Conservation (phyloP, 129 eudicot species). For the Flaveria sonorensis region DNA sequence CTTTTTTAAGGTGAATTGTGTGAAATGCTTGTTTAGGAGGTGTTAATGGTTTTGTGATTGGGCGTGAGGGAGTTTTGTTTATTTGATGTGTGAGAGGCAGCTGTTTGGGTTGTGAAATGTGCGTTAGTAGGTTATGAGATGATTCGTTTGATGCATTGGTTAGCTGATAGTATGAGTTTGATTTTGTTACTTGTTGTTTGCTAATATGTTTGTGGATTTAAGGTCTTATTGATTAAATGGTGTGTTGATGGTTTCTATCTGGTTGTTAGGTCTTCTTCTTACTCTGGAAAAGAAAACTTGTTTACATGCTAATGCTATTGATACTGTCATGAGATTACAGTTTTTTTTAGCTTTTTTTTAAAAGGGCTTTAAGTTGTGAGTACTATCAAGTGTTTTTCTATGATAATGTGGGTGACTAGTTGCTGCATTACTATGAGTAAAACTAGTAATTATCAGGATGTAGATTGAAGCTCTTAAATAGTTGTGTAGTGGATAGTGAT, state of each 20-base stretch:
- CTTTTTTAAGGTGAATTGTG: slow-evolving; percentile 60
- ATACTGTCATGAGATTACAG: neutral
- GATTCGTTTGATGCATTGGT: slow-evolving; percentile 1
- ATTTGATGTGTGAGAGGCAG: slow-evolving; percentile 13
- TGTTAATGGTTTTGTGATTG: slow-evolving; percentile 17
- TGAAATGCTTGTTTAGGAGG: neutral
- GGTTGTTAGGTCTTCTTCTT: neutral
- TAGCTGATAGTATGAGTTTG: neutral
- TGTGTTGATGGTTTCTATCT: neutral
- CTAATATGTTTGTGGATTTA: neutral
- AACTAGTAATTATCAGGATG: no score
- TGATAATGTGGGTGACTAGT: neutral
- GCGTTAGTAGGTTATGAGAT: neutral
- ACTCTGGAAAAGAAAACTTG: neutral
- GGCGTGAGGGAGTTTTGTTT: slow-evolving; percentile 5
- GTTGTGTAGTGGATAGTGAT: neutral
- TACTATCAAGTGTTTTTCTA: neutral
- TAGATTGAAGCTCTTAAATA: no score
- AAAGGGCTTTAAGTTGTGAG: neutral
- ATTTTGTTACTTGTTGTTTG: neutral
- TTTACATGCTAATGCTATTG: neutral
- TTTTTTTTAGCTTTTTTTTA: neutral
- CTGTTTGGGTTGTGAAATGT: slow-evolving; percentile 19
- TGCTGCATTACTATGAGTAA: neutral
- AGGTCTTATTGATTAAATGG: neutral